Conservation (phyloP, 345 rosid species). For the Acer campestre region DNA sequence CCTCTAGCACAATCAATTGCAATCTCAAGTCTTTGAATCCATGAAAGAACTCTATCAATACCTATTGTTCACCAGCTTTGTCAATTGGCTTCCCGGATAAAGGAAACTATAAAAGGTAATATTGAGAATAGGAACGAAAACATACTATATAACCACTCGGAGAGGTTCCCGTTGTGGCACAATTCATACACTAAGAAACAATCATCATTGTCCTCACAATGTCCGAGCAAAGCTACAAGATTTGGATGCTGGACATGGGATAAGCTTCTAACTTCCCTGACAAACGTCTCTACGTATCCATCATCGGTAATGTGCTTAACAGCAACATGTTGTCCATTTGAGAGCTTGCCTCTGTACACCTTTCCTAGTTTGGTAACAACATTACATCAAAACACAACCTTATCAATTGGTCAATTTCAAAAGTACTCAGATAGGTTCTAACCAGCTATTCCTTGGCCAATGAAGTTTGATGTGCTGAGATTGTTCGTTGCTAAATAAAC, state of each 20-base stretch:
- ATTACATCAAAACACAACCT: conserved; percentile 11
- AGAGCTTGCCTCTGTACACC: conserved; percentile 55
- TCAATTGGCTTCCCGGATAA: not conserved
- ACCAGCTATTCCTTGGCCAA: conserved; percentile 72
- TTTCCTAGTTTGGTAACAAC: conserved; percentile 39
- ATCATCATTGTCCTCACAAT: conserved; percentile 50
- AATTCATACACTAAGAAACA: conserved; percentile 60
- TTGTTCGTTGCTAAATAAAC: conserved; percentile 54
- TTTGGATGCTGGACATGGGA: conserved; percentile 63
- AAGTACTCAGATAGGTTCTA: conserved; percentile 18
- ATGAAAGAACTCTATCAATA: conserved; percentile 44
- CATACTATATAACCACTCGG: conserved; percentile 64
- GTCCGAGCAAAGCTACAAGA: conserved; percentile 58
- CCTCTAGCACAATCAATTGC: conserved; percentile 53
- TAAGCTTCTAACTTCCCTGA: conserved; percentile 58
- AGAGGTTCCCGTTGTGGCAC: conserved; percentile 57
- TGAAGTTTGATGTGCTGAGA: conserved; percentile 49
- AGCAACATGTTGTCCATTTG: conserved; percentile 48
- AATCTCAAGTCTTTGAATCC: conserved; percentile 56
- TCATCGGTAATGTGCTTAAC: conserved; percentile 59
- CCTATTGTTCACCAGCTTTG: conserved; percentile 33
- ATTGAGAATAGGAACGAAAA: not conserved
- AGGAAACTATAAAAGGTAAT: not conserved
- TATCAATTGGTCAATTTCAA: not conserved
- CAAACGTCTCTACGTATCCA: conserved; percentile 51